Percentiles rank a stretch among this genome's conserved stretches.
Evolutionary conservation across 31 red algal species (phyloP).

Genomic region (Asparagopsis taxiformis): DNA sequence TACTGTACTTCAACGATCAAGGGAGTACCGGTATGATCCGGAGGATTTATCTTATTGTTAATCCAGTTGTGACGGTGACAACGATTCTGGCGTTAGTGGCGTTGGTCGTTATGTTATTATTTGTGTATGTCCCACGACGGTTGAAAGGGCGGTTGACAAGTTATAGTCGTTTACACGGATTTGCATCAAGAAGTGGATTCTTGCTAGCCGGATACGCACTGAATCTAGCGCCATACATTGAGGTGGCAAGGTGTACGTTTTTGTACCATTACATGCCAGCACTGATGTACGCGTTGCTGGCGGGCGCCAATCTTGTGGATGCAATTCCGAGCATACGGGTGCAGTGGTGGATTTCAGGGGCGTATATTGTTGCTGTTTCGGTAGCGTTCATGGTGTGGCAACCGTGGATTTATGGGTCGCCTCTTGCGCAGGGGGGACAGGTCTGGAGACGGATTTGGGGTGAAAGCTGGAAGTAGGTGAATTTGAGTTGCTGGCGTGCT

Average conservation of each 20-base stretch:
- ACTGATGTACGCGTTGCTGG: constrained; percentile 74
- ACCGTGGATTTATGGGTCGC: constrained; percentile 73
- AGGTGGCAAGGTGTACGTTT: constrained; percentile 79
- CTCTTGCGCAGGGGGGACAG: constrained; percentile 7
- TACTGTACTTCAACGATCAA: no score
- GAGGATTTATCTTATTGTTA: constrained; percentile 69
- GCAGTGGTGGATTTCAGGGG: not conserved
- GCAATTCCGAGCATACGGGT: constrained; percentile 32
- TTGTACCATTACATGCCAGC: constrained; percentile 96
- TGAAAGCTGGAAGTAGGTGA: no score
- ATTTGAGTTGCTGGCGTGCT: no score
- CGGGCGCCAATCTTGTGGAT: constrained; percentile 66
- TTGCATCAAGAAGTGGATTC: constrained; percentile 34
- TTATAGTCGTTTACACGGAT: constrained; percentile 29
- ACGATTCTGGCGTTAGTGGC: constrained; percentile 36
- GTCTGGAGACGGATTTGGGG: no score
- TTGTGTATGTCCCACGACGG: constrained; percentile 16
- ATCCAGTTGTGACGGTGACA: constrained; percentile 50
- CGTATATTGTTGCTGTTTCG: constrained; percentile 17
- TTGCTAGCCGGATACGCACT: constrained; percentile 71
- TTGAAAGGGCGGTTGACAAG: not conserved
- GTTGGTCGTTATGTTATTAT: constrained; percentile 9
- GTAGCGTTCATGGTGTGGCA: constrained; percentile 77
- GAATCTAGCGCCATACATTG: constrained; percentile 90
- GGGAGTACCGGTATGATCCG: constrained; percentile 4